Evolutionary conservation across 345 rosid species (phyloP).

Genomic region (Eucalyptus polybractea): DNA sequence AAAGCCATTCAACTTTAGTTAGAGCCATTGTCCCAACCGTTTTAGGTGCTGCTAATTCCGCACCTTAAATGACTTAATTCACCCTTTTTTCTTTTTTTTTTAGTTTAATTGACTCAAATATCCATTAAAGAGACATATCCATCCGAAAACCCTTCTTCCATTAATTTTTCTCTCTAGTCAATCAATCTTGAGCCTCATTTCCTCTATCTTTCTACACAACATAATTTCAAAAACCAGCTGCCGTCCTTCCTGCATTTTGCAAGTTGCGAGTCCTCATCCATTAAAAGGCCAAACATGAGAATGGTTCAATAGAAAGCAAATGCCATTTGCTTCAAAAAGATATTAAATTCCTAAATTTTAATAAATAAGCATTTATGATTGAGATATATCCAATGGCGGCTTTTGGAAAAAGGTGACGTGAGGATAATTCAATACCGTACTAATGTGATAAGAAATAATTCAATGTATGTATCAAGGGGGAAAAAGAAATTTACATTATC

Average conservation of each 20-base stretch:
- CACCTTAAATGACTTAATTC: background rate
- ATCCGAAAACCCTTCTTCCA: background rate
- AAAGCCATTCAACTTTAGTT: background rate
- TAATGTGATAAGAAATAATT: background rate
- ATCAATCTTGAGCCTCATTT: background rate
- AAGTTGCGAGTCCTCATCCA: background rate
- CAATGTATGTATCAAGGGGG: background rate
- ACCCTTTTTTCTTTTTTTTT: background rate
- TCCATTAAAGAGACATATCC: background rate
- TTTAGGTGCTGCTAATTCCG: background rate
- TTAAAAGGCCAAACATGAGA: background rate
- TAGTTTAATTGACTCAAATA: background rate
- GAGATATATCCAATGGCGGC: background rate
- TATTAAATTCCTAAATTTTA: background rate
- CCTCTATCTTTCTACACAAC: background rate
- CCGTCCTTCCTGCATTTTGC: background rate
- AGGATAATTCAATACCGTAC: background rate
- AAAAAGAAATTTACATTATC: background rate
- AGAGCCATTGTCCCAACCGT: background rate
- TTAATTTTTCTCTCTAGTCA: background rate
- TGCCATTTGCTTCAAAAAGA: background rate
- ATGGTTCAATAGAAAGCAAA: background rate
- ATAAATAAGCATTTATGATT: background rate
- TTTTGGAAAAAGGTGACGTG: background rate
- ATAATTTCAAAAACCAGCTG: background rate